Evolutionary conservation across 306 rosid genomes (phyloP), one percentile per base, ranked within the genome.

Genomic region (Begonia peltatifolia): DNA sequence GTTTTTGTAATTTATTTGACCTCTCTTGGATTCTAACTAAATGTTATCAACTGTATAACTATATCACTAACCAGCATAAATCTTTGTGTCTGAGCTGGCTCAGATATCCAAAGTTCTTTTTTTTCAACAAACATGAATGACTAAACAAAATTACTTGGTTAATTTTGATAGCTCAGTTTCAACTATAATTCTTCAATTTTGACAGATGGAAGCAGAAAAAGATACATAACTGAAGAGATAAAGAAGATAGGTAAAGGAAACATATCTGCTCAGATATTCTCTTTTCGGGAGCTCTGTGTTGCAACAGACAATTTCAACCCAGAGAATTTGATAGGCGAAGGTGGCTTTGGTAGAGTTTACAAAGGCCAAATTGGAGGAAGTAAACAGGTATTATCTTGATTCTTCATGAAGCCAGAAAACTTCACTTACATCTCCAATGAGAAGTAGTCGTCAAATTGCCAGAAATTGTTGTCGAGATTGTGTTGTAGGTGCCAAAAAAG

Each of bases 311-410:
- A 84, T 58, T 88, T 88, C 71, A 76, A 77, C 51, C 69, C 68
- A 3, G 70, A 60, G 2, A 67, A 79, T 38, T 67, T 84, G 57
- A 59, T 89, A n/a, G 97, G 97, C 0, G 97, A 85, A 83, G 97
- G 97, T 9, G 97, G 94, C 42, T 90, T 85, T 63, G 94, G 95
- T 22, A 79, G 90, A 50, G 97, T 90, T 9, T 85, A 82, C 71
- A 76, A 73, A 67, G 97, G 97, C 56, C 25, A 54, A 53, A 41
- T 89, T 46, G 69, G 70, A 52, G 52, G 63, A 72, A 56, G 62
- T 25, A 53, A 76, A 20, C 80, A 80, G 77, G 97, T 85, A 82
- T 25, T 35, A 20, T 41, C 50, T 56, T 43, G 35, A 46, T 42
- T 41, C 3, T 10, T 64, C 42, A 17, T 63, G 63, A 12, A 1